Conservation (phyloP, 2,329 filamentous ascomycete genomes). For the Dryadomyces quercus-mongolicae region DNA sequence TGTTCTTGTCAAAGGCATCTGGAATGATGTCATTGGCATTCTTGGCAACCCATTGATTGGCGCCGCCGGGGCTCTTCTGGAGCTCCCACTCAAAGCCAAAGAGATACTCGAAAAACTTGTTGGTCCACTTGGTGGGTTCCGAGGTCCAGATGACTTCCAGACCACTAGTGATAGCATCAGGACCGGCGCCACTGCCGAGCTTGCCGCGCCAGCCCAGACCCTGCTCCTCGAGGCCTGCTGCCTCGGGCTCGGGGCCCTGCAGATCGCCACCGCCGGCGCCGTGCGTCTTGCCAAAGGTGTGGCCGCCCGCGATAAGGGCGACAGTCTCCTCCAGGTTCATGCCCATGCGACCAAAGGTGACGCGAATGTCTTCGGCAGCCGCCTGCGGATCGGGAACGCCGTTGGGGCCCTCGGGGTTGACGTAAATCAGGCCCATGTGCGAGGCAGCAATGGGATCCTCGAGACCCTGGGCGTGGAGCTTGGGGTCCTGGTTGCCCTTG, state of each 20-base stretch:
- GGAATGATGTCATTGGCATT: slow-evolving; percentile 54
- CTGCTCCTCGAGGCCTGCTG: slow-evolving; percentile 49
- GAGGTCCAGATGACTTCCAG: slow-evolving; percentile 72
- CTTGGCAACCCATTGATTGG: slow-evolving; percentile 68
- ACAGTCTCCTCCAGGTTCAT: slow-evolving; percentile 79
- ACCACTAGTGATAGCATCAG: slow-evolving; percentile 62
- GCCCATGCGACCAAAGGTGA: slow-evolving; percentile 66
- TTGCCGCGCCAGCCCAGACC: slow-evolving; percentile 63
- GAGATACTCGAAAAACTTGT: slow-evolving; percentile 62
- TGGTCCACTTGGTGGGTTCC: slow-evolving; percentile 66
- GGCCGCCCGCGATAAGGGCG: slow-evolving; percentile 65
- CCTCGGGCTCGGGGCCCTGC: slow-evolving; percentile 56
- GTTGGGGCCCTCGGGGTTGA: slow-evolving; percentile 69
- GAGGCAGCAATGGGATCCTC: slow-evolving; percentile 56
- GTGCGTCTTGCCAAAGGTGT: slow-evolving; percentile 73
- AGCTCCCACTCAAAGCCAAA: slow-evolving; percentile 71
- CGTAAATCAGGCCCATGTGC: slow-evolving; percentile 71
- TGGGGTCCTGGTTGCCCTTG: slow-evolving; percentile 26
- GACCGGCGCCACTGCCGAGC: slow-evolving; percentile 53
- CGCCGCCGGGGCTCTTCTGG: slow-evolving; percentile 62
- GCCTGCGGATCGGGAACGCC: slow-evolving; percentile 58
- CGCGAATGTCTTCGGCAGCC: slow-evolving; percentile 59
- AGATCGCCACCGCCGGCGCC: slow-evolving; percentile 54
- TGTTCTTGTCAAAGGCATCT: slow-evolving; percentile 54
- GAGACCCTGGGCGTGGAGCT: slow-evolving; percentile 49